Evolutionary conservation across 208 protist genomes (phyloP).

Genomic region (Trypanosoma mega): DNA sequence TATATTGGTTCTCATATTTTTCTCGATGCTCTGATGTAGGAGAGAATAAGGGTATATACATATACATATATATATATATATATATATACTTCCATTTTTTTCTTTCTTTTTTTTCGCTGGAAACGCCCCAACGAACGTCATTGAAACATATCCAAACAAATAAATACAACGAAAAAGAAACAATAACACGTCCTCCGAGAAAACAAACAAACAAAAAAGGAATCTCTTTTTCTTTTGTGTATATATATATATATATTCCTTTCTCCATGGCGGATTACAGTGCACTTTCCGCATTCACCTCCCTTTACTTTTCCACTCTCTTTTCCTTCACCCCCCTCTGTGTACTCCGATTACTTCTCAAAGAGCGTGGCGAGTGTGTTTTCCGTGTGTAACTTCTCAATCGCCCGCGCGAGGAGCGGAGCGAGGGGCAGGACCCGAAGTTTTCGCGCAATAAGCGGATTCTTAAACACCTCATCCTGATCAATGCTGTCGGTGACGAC

Average conservation of each 20-base stretch:
- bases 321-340: neutral
- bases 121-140: too few species aligned
- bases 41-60: constrained; percentile 9
- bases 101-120: too few species aligned
- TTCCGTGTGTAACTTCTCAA: constrained; percentile 89
- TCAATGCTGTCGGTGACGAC: constrained; percentile 83
- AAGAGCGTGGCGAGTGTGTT: constrained; percentile 73
- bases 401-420: constrained; percentile 73
- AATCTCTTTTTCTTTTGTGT: constrained; percentile 1
- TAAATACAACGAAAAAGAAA: too few species aligned
- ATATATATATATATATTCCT: neutral
- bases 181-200: too few species aligned
- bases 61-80: neutral
- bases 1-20: too few species aligned
- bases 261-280: constrained; percentile 1
- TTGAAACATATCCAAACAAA: too few species aligned
- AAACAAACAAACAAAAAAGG: constrained; percentile 11
- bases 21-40: too few species aligned
- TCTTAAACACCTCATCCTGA: constrained; percentile 71
- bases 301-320: neutral
- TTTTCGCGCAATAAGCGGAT: constrained; percentile 67
- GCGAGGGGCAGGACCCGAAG: constrained; percentile 82
- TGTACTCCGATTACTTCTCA: constrained; percentile 39
- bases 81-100: too few species aligned
- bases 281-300: neutral